A percentile compares a stretch with the other conserved stretches of the same genome.
Evolutionary conservation across 805 yeast genomes (phyloP).

Genomic region (Komagataella kurtzmanii): DNA sequence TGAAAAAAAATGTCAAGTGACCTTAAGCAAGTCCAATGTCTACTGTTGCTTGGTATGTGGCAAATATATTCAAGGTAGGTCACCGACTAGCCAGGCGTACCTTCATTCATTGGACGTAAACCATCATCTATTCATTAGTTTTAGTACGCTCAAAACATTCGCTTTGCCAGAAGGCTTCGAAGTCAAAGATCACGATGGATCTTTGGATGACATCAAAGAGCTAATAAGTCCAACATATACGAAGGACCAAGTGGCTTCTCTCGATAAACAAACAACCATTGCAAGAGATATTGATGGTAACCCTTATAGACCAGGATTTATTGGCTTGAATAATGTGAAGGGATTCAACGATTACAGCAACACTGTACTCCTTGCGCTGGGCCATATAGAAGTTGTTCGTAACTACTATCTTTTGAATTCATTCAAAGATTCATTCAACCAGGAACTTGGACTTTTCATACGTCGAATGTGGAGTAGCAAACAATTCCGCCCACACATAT

Average conservation of each 20-base stretch:
- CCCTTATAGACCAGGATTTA: conserved; percentile 44
- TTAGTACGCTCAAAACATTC: conserved; percentile 34
- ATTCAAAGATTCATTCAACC: conserved; percentile 22
- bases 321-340: conserved; percentile 47
- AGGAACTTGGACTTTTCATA: conserved; percentile 29
- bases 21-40: conserved; percentile 46
- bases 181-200: conserved; percentile 15
- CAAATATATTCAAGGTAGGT: conserved; percentile 57
- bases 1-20: conserved; percentile 51
- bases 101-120: conserved; percentile 47
- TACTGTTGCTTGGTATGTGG: conserved; percentile 71
- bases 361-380: conserved; percentile 38
- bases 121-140: conserved; percentile 52
- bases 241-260: conserved; percentile 14
- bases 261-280: conserved; percentile 11
- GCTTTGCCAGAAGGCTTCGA: conserved; percentile 52
- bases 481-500: conserved; percentile 46
- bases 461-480: conserved; percentile 54
- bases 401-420: conserved; percentile 24
- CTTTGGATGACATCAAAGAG: conserved; percentile 37
- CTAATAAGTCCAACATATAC: conserved; percentile 39
- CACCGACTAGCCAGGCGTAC: conserved; percentile 51
- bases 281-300: conserved; percentile 30
- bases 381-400: conserved; percentile 40
- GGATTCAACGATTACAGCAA: conserved; percentile 37